phyloP scores from a whole-genome alignment of 2,329 filamentous ascomycete species.

The Botrytis galanthina region DNA sequence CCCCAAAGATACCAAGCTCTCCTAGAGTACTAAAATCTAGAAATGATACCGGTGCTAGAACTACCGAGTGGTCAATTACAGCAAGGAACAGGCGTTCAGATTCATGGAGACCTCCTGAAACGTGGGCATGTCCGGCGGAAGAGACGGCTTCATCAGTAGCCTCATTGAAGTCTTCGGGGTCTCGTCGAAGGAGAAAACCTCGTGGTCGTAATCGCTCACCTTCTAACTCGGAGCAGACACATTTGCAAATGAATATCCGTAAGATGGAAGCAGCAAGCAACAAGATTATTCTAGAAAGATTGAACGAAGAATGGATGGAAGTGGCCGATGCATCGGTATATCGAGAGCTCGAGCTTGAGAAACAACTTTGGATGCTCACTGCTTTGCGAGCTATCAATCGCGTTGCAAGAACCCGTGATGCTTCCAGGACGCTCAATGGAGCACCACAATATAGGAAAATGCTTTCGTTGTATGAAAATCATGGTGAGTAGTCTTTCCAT shows the following conservation, averaged over 20 bases:
- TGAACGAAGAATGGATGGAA: conserved; percentile 51
- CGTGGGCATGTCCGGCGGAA: conserved; percentile 25
- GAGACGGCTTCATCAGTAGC: conserved; percentile 8
- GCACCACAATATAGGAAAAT: conserved; percentile 25
- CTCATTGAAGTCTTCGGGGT: conserved; percentile 15
- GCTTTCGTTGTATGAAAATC: conserved; percentile 37
- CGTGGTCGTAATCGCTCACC: conserved; percentile 17
- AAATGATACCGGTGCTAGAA: conserved; percentile 20
- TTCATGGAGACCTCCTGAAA: conserved; percentile 32
- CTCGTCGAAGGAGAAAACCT: conserved; percentile 10
- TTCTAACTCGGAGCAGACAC: conserved; percentile 31
- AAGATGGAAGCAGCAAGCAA: conserved; percentile 54
- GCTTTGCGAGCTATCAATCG: conserved; percentile 44
- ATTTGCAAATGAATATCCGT: conserved; percentile 53
- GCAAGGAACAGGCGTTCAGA: conserved; percentile 20
- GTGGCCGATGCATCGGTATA: conserved; percentile 48
- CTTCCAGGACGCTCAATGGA: neutral
- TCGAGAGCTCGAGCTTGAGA: conserved; percentile 52
- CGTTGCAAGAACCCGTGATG: neutral
- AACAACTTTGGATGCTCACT: conserved; percentile 62
- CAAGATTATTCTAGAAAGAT: conserved; percentile 51
- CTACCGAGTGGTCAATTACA: conserved; percentile 21
- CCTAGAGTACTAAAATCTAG: neutral
- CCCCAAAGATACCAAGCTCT: conserved; percentile 6
- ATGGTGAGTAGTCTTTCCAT: conserved; percentile 28